Evolutionary conservation across 1,284 basidiomycete genomes (phyloP).

Genomic region (Cutaneotrichosporon dermatis): DNA sequence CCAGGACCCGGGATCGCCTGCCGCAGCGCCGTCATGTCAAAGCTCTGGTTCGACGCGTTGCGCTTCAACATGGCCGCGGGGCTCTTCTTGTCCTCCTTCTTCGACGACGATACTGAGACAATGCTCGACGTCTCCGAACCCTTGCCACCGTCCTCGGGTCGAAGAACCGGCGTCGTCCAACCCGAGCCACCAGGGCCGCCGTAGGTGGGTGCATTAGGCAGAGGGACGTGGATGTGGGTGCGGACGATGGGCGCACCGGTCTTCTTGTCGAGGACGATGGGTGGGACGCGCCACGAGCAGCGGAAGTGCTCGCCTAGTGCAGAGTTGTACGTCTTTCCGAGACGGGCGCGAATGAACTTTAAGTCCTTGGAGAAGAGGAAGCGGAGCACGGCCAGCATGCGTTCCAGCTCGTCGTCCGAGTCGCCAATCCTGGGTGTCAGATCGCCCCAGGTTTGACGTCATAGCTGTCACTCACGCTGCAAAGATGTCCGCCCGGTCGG

Average conservation of each 20-base stretch:
- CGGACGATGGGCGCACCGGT: constrained; percentile 48
- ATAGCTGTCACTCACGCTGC: constrained; percentile 62
- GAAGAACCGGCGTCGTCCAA: constrained; percentile 43
- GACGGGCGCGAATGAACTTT: constrained; percentile 84
- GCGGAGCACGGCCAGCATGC: constrained; percentile 84
- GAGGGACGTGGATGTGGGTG: constrained; percentile 47
- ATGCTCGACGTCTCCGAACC: constrained; percentile 18
- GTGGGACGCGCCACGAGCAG: constrained; percentile 59
- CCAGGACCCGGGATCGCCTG: constrained; percentile 42
- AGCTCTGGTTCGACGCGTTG: constrained; percentile 9
- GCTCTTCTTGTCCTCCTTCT: constrained; percentile 11
- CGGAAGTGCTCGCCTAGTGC: constrained; percentile 89
- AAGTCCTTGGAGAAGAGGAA: constrained; percentile 93
- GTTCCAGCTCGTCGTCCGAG: constrained; percentile 79
- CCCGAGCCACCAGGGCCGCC: constrained; percentile 42
- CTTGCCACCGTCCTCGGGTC: constrained; percentile 40
- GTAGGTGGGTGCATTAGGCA: constrained; percentile 43
- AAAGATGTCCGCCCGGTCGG: constrained; percentile 88
- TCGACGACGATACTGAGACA: constrained; percentile 36
- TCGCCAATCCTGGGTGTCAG: constrained; percentile 70
- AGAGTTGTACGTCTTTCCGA: constrained; percentile 95
- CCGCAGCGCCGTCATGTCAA: constrained; percentile 15
- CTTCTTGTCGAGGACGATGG: constrained; percentile 42
- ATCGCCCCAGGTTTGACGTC: background rate
- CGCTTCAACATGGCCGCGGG: background rate